These are phyloP conservation scores for Aurantiochytrium sp. DNA, from an alignment of 108 stramenopile genomes.

Conservation along the genomic window DNA sequence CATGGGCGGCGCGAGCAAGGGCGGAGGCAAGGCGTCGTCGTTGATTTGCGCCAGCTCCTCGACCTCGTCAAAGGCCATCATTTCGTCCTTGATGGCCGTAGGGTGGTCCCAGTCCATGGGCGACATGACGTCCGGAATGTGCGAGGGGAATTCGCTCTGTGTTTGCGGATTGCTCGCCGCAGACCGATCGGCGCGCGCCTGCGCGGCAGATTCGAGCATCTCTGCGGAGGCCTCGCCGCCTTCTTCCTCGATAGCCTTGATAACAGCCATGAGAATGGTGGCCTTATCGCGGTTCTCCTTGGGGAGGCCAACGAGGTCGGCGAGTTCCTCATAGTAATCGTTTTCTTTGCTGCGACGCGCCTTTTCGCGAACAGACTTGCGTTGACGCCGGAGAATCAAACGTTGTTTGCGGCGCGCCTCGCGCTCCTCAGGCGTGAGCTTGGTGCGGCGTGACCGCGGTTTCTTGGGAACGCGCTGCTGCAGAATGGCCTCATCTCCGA, in stretches of 20 bases:
- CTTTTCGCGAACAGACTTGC: slow-evolving; percentile 9
- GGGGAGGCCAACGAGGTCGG: background rate
- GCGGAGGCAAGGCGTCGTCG: too few relatives aligned
- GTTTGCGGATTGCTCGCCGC: background rate
- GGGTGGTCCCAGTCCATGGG: too few relatives aligned
- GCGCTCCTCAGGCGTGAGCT: slow-evolving; percentile 6
- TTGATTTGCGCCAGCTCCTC: too few relatives aligned
- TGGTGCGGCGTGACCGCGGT: background rate
- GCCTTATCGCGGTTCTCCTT: background rate
- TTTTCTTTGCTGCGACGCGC: background rate
- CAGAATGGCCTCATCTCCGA: background rate
- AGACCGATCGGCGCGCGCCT: background rate
- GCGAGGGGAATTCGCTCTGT: too few relatives aligned
- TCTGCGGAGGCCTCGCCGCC: background rate
- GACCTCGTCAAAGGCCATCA: too few relatives aligned
- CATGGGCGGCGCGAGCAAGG: background rate
- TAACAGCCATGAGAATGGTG: background rate
- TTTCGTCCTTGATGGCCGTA: too few relatives aligned
- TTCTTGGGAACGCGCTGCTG: background rate
- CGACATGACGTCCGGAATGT: too few relatives aligned
- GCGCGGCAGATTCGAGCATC: background rate
- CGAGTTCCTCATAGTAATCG: background rate
- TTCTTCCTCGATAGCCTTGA: background rate
- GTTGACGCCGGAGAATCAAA: background rate
- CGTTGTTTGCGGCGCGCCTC: background rate